phyloP scores from a whole-genome alignment of 345 rosid genomes.

The Eucalyptus regnans region DNA sequence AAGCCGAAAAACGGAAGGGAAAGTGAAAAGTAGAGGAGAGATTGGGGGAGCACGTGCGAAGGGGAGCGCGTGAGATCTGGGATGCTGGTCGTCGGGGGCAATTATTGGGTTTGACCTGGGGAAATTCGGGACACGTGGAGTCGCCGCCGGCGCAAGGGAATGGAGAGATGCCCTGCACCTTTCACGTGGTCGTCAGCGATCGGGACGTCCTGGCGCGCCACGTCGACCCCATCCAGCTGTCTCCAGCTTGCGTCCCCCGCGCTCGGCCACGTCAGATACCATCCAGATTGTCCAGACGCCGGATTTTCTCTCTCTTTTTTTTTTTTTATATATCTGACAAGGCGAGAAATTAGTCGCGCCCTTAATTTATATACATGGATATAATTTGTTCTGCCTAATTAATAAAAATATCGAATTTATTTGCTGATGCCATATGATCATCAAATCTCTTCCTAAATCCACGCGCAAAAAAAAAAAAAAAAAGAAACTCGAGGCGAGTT shows the following conservation, averaged over 20 bases:
- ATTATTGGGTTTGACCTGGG: not conserved
- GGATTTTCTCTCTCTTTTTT: rapidly evolving
- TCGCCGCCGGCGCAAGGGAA: not conserved
- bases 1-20: not conserved
- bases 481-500: rapidly evolving
- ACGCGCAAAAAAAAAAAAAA: too few relatives aligned
- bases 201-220: not conserved
- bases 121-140: not conserved
- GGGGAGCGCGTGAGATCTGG: not conserved
- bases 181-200: not conserved
- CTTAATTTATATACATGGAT: not conserved
- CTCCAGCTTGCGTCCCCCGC: not conserved
- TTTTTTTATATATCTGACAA: not conserved
- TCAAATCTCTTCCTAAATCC: not conserved
- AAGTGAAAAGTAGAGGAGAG: not conserved
- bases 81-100: not conserved
- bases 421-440: not conserved
- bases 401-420: not conserved
- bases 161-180: not conserved
- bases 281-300: not conserved
- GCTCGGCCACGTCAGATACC: not conserved
- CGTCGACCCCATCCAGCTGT: not conserved
- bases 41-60: not conserved
- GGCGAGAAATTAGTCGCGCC: not conserved
- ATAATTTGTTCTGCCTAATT: not conserved